These are phyloP conservation scores for Ceratocystis papillata DNA, from an alignment of 2,329 filamentous ascomycete genomes.

Conservation along the genomic window DNA sequence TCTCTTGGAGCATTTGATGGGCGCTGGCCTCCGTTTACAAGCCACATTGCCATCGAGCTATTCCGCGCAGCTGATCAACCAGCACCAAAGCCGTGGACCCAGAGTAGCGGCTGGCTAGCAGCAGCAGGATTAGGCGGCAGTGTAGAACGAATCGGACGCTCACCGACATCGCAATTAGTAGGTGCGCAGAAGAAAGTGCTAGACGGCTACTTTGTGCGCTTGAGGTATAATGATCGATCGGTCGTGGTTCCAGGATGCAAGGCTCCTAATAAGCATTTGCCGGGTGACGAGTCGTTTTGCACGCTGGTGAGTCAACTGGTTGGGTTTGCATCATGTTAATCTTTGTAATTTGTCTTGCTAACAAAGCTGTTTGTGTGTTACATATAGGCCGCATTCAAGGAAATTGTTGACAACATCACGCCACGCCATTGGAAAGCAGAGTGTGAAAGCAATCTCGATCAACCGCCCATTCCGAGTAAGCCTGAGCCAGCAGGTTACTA, in stretches of 20 bases:
- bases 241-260: constrained; percentile 76
- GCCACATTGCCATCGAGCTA: constrained; percentile 81
- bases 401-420: constrained; percentile 81
- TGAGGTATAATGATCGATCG: constrained; percentile 81
- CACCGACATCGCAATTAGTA: constrained; percentile 41
- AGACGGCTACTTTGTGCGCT: constrained; percentile 71
- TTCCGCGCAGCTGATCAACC: constrained; percentile 43
- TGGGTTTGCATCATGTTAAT: neutral
- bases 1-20: constrained; percentile 68
- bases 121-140: constrained; percentile 3
- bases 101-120: constrained; percentile 7
- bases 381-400: constrained; percentile 70
- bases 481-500: constrained; percentile 45
- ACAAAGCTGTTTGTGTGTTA: neutral
- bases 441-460: constrained; percentile 38
- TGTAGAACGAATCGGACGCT: constrained; percentile 12
- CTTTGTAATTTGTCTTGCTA: neutral
- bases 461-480: constrained; percentile 38
- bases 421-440: constrained; percentile 62
- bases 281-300: constrained; percentile 80
- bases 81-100: constrained; percentile 4
- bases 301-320: constrained; percentile 53
- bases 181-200: constrained; percentile 48
- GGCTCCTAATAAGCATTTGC: constrained; percentile 64
- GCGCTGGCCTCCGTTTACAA: constrained; percentile 87